Evolutionary conservation across 306 rosid species (phyloP), one percentile per base, ranked within the genome.

Genomic region (Betula pendula): DNA sequence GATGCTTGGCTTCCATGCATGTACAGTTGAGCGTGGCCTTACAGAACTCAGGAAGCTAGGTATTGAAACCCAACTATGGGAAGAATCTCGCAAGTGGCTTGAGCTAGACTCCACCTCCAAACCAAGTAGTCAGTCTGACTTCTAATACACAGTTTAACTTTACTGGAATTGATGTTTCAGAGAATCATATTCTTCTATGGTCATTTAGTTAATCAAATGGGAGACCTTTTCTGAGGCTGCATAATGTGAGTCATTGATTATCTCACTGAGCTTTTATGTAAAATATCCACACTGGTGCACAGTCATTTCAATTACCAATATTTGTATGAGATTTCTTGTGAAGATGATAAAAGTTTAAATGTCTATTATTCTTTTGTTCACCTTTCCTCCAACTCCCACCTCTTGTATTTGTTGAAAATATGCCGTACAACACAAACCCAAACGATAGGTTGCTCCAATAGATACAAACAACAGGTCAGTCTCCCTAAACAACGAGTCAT

Each of bases 21-120:
- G 17, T 31, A 76, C 91, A 95, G 99, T 92, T 88, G 96, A 90
- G 68, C 92, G 93, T 52, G 97, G 97, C 29, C 86, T 92, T 29
- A 35, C 68, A 19, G 97, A 95, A 86, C 66, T 95, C 47, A 88
- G 80, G 86, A 95, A 87, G 88, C 79, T 92, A 55, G 92, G 96
- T 0, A 90, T 95, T 73, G 97, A 95, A 89, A 81, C 72, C 60
- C 90, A 90, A 74, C 72, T 92, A 42, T 95, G 97, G 97, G 92
- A 88, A 80, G 87, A 73, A 86, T 85, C 97, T 80, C 99, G 97
- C 60, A 85, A 14, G 72, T 94, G 84, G 80, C 85, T 92, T 65
- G 93, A 92, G 80, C 76, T 50, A 35, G 74, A 83, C 75, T 79
- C 84, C 47, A 77, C 72, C 67, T 71, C 79, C 68, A 74, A 59